Conservation (phyloP, 495 filamentous ascomycete genomes). For the Neurospora sp. region DNA sequence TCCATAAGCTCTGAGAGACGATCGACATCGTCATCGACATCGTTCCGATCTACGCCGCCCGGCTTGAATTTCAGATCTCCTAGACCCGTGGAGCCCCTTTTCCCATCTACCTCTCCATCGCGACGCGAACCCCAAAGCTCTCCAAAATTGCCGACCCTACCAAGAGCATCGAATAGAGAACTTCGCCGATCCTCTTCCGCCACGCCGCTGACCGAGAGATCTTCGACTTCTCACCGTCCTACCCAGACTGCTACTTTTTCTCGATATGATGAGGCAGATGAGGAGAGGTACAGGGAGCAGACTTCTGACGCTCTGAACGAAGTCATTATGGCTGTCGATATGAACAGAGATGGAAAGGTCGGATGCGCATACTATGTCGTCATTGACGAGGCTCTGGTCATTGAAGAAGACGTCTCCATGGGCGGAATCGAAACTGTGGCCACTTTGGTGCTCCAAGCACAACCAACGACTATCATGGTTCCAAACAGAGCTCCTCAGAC, state of each 20-base stretch:
- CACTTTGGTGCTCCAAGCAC: constrained; percentile 61
- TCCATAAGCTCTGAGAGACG: neutral
- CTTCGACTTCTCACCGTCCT: neutral
- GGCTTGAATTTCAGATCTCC: neutral
- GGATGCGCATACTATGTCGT: constrained; percentile 84
- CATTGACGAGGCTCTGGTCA: constrained; percentile 59
- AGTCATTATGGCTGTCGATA: constrained; percentile 76
- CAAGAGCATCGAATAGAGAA: neutral
- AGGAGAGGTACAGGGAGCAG: constrained; percentile 19
- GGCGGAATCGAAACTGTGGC: constrained; percentile 63
- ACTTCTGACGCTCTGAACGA: constrained; percentile 52
- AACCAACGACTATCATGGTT: constrained; percentile 71
- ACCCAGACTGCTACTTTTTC: neutral
- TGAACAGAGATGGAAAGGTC: constrained; percentile 57
- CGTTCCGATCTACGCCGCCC: neutral
- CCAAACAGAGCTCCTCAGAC: constrained; percentile 59
- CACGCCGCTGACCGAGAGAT: neutral
- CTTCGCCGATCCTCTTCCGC: neutral
- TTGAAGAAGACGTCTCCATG: constrained; percentile 72
- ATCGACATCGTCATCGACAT: neutral
- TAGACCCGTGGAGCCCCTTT: neutral
- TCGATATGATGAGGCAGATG: neutral
- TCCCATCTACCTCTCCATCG: neutral
- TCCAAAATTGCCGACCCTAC: neutral
- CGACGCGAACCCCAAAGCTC: neutral